phyloP scores from a whole-genome alignment of 805 yeast species.

The Yarrowia hollandica region DNA sequence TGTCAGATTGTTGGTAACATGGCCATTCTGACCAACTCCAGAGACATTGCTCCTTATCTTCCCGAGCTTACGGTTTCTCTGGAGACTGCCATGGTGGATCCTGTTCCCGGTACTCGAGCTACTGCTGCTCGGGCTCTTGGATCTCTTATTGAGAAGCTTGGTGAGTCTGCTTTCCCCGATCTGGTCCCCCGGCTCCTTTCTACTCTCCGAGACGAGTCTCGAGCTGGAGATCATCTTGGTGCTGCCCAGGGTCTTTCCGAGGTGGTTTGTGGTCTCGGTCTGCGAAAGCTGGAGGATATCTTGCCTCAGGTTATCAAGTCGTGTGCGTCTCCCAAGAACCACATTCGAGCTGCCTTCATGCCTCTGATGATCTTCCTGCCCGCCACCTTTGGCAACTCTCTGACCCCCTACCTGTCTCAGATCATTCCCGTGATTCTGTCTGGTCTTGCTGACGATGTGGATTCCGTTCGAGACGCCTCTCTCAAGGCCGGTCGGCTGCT shows the following conservation, averaged over 20 bases:
- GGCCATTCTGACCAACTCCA: conserved; percentile 91
- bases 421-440: conserved; percentile 89
- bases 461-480: conserved; percentile 83
- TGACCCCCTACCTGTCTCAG: conserved; percentile 81
- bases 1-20: conserved; percentile 98
- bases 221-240: conserved; percentile 90
- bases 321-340: conserved; percentile 64
- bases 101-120: conserved; percentile 95
- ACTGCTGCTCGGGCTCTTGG: conserved; percentile 98
- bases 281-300: conserved; percentile 81
- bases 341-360: conserved; percentile 88
- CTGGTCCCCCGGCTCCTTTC: conserved; percentile 77
- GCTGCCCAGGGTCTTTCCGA: conserved; percentile 97
- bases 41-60: conserved; percentile 82
- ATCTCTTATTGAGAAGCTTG: conserved; percentile 90
- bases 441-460: conserved; percentile 89
- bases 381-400: conserved; percentile 88
- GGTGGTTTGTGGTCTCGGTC: conserved; percentile 88
- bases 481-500: conserved; percentile 89
- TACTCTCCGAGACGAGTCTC: conserved; percentile 72
- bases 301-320: conserved; percentile 75
- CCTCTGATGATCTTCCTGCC: conserved; percentile 88
- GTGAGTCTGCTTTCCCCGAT: conserved; percentile 93
- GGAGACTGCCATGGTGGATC: conserved; percentile 95
- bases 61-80: conserved; percentile 74